Base-by-base conservation (phyloP, 2,329 filamentous ascomycete genomes). In the Fonsecaea pugnacius region DNA sequence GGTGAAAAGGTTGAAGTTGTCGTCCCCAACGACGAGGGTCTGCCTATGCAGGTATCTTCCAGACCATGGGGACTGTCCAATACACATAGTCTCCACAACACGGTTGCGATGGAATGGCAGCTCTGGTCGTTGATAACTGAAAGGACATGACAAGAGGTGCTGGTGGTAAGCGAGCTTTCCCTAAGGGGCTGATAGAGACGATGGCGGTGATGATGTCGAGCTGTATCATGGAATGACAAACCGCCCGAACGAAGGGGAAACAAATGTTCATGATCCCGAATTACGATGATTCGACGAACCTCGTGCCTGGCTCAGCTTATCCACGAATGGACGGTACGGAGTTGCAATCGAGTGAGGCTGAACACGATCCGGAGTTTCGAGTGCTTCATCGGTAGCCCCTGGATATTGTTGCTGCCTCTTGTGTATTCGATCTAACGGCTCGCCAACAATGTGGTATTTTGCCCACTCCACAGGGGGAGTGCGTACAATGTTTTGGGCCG, bases 381-480 rank as follows among this genome's bases (percentile, higher is more conserved):
- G 38, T 27, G 70, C 64, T 9, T 75, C 73, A 60, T 78, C 74
- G 24, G 73, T 74, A 7, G 77, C 64, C 16, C 73, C 74, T 1
- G 92, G 92, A 60, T 85, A 84, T 55, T 80, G 78, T 58, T 88
- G 79, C 78, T 97, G 92, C 73, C 96, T 91, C 57, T 87, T 85
- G 75, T 97, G 93, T 68, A 97, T 81, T 74, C 88, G 90, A 76
- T 97, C 92, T 38, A 97, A 82, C 1, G 91, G 87, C 65, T 91
- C 89, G 55, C 92, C 93, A 2, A 95, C 87, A n/a, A 97, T 84
- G 71, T 91, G 91, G 76, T 98, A 98, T 74, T 96, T 93, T 12
- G 88, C 87, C 94, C 94, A 98, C 79, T 97, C 96, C 73, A 98
- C 89, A 8, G 91, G 90, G 8, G 94, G 94, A 78, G 89, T 92